Conservation (phyloP, 2,329 filamentous ascomycete species). For the Madurella fahalii region DNA sequence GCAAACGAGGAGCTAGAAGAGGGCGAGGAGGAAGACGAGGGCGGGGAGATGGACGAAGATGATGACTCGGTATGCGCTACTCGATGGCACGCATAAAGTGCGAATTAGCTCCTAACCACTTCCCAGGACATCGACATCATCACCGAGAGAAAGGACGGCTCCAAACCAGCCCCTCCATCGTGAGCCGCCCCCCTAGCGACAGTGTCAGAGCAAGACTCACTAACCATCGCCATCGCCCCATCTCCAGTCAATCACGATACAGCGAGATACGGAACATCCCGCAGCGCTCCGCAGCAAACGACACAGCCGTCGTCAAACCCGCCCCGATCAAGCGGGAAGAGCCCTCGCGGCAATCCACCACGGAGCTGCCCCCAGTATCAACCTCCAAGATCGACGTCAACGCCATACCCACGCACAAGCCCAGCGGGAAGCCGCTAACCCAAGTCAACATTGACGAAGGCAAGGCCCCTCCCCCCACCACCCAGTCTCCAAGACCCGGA, state of each 20-base stretch:
- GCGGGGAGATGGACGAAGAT: constrained; percentile 57
- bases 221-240: background rate
- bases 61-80: constrained; percentile 45
- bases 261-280: constrained; percentile 64
- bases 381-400: constrained; percentile 85
- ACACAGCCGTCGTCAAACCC: constrained; percentile 43
- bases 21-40: constrained; percentile 61
- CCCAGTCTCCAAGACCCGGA: background rate
- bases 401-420: constrained; percentile 72
- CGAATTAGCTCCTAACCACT: background rate
- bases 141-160: constrained; percentile 62
- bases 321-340: constrained; percentile 46
- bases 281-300: constrained; percentile 53
- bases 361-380: constrained; percentile 54
- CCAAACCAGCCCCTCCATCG: constrained; percentile 56
- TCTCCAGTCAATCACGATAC: constrained; percentile 53
- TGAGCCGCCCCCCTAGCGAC: constrained; percentile 34
- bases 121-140: constrained; percentile 63
- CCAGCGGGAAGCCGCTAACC: constrained; percentile 75
- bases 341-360: constrained; percentile 15
- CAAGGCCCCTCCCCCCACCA: background rate
- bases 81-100: background rate
- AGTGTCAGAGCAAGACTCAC: too few relatives aligned
- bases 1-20: constrained; percentile 56
- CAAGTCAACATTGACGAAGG: constrained; percentile 67